These are phyloP conservation scores for Scutellaria galericulata DNA, from an alignment of 257 asterid species.

Conservation along the genomic window DNA sequence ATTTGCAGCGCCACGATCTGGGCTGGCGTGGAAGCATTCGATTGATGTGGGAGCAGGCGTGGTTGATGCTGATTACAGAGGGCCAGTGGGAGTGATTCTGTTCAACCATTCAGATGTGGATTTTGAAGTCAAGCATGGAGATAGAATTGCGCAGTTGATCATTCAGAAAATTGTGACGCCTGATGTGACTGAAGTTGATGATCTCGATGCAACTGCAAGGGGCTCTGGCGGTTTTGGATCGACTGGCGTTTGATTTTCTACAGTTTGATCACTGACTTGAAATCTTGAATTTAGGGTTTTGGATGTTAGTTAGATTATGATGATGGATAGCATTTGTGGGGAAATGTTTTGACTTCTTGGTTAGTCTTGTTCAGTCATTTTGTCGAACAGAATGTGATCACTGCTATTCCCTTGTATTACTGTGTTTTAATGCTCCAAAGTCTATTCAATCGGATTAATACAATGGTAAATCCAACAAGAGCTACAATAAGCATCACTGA, in stretches of 20 bases:
- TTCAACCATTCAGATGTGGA: constrained; percentile 33
- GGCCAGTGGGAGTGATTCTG: constrained; percentile 65
- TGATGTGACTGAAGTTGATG: constrained; percentile 53
- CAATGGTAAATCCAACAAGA: too few species aligned
- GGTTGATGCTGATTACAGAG: constrained; percentile 81
- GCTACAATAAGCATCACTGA: too few species aligned
- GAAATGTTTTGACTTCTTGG: too few species aligned
- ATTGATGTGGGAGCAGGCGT: constrained; percentile 95
- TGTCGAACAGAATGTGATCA: constrained; percentile 5
- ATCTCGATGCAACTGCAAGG: constrained; percentile 47
- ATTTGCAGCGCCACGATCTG: constrained; percentile 74
- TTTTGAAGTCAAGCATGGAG: constrained; percentile 29
- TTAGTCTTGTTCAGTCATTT: neutral
- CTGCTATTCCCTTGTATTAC: neutral
- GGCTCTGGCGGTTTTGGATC: constrained; percentile 58
- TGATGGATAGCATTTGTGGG: neutral
- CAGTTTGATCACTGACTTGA: neutral
- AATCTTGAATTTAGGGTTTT: neutral
- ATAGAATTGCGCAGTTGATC: constrained; percentile 33
- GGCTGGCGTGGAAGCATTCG: constrained; percentile 83
- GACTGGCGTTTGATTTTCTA: constrained; percentile 44
- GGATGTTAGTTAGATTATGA: neutral
- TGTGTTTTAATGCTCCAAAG: too few species aligned
- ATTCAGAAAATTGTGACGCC: constrained; percentile 31
- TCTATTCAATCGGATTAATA: too few species aligned